Evolutionary conservation across 1,284 basidiomycete species (phyloP).

Genomic region (Naganishia sp.): DNA sequence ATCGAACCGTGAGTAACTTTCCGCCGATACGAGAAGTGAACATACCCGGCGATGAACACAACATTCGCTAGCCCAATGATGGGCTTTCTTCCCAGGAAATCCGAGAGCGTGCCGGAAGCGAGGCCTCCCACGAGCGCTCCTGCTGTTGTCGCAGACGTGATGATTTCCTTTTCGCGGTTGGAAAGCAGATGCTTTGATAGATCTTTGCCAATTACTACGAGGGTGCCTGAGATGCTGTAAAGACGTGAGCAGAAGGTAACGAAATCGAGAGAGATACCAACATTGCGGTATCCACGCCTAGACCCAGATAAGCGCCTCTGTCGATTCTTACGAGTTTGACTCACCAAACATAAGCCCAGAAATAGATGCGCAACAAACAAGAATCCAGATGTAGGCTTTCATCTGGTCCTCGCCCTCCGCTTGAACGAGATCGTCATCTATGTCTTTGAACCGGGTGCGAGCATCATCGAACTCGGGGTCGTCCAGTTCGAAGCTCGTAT

Average conservation of each 20-base stretch:
- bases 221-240: constrained; percentile 59
- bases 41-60: constrained; percentile 68
- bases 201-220: constrained; percentile 68
- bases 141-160: constrained; percentile 76
- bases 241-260: background rate
- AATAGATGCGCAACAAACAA: constrained; percentile 50
- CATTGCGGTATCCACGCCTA: constrained; percentile 70
- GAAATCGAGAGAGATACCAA: background rate
- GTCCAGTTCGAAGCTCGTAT: background rate
- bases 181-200: constrained; percentile 64
- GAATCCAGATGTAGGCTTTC: background rate
- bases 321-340: background rate
- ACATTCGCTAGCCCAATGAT: constrained; percentile 71
- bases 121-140: constrained; percentile 75
- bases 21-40: constrained; percentile 29
- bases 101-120: constrained; percentile 68
- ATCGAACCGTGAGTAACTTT: too few species aligned
- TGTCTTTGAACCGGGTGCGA: background rate
- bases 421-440: background rate
- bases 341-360: constrained; percentile 72
- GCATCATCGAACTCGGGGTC: background rate
- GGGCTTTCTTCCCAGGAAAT: constrained; percentile 68
- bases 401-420: background rate
- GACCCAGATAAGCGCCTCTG: background rate
- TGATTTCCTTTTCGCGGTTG: constrained; percentile 71